These are phyloP conservation scores for Penicillium parvum DNA, from an alignment of 495 filamentous ascomycete genomes.

Conservation along the genomic window DNA sequence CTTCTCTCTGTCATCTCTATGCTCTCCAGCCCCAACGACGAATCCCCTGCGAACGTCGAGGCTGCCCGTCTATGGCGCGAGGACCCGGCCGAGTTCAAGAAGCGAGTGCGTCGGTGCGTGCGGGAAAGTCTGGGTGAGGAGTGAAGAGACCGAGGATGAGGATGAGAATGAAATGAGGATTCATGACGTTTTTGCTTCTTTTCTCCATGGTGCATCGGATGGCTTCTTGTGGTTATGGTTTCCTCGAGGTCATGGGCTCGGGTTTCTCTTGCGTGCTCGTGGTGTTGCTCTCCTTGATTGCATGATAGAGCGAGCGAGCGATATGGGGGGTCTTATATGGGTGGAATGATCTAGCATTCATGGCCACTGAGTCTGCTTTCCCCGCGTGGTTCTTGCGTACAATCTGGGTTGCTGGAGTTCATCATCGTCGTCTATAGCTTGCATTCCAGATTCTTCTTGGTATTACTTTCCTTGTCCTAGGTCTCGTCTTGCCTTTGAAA, in stretches of 20 bases:
- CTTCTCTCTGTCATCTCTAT: slow-evolving; percentile 89
- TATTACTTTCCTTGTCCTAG: not conserved
- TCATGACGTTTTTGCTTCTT: slow-evolving; percentile 2
- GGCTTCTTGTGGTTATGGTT: slow-evolving; percentile 7
- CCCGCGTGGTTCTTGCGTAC: not conserved
- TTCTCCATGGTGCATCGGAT: slow-evolving; percentile 18
- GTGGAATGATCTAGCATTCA: slow-evolving; percentile 11
- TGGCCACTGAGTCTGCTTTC: slow-evolving; percentile 2
- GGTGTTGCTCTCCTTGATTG: slow-evolving; percentile 16
- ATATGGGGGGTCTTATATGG: slow-evolving; percentile 1
- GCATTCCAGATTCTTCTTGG: not conserved
- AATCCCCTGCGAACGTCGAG: slow-evolving; percentile 93
- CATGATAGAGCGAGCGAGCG: slow-evolving; percentile 26
- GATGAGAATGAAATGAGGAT: not conserved
- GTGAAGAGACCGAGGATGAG: too few species aligned
- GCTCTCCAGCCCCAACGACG: slow-evolving; percentile 88
- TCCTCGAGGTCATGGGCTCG: not conserved
- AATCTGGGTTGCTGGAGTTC: slow-evolving; percentile 6
- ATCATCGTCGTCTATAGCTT: not conserved
- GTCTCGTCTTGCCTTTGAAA: too few species aligned
- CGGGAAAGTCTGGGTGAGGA: slow-evolving; percentile 80
- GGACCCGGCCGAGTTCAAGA: slow-evolving; percentile 76
- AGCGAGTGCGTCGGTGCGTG: slow-evolving; percentile 70
- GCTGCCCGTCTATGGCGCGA: slow-evolving; percentile 84
- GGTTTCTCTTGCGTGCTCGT: slow-evolving; percentile 1